A percentile compares a stretch with the other conserved stretches of the same genome.
Evolutionary conservation across 306 rosid genomes (phyloP).

Genomic region (Coriaria nepalensis): DNA sequence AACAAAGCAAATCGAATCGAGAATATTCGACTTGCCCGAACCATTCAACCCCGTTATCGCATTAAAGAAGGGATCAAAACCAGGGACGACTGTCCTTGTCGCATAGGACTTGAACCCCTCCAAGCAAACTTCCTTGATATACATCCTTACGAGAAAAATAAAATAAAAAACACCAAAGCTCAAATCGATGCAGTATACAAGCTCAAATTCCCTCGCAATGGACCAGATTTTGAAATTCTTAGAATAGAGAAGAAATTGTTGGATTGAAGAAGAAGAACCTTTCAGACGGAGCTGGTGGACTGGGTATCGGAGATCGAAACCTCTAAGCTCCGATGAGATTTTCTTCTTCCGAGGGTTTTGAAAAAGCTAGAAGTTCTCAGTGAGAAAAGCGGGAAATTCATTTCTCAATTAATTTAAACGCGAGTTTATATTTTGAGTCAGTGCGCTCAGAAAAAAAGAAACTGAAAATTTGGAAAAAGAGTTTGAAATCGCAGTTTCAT

Average conservation of each 20-base stretch:
- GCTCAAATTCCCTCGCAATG: not conserved
- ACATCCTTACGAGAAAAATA: slow-evolving; percentile 26
- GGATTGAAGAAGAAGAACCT: not conserved
- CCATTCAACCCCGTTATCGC: slow-evolving; percentile 92
- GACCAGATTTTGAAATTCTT: not conserved
- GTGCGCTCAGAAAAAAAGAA: not conserved
- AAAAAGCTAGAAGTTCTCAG: not conserved
- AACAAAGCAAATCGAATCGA: slow-evolving; percentile 85
- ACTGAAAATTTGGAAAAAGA: not conserved
- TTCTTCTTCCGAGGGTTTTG: not conserved
- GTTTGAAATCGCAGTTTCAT: too few species aligned
- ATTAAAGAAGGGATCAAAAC: slow-evolving; percentile 78
- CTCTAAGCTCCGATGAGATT: not conserved
- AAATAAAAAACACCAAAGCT: not conserved
- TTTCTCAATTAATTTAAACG: too few species aligned
- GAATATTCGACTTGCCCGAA: slow-evolving; percentile 92
- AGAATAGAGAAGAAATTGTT: not conserved
- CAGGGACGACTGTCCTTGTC: slow-evolving; percentile 77
- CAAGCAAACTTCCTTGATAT: slow-evolving; percentile 73
- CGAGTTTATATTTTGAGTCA: too few species aligned
- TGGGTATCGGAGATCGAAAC: slow-evolving; percentile 33
- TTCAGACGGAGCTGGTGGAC: not conserved
- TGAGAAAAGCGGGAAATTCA: too few species aligned
- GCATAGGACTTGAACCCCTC: slow-evolving; percentile 99
- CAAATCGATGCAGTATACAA: not conserved